A percentile compares a stretch with the other conserved stretches of the same genome.
These are phyloP conservation scores for Xylaria flabelliformis DNA, from an alignment of 495 filamentous ascomycete species.

Conservation along the genomic window DNA sequence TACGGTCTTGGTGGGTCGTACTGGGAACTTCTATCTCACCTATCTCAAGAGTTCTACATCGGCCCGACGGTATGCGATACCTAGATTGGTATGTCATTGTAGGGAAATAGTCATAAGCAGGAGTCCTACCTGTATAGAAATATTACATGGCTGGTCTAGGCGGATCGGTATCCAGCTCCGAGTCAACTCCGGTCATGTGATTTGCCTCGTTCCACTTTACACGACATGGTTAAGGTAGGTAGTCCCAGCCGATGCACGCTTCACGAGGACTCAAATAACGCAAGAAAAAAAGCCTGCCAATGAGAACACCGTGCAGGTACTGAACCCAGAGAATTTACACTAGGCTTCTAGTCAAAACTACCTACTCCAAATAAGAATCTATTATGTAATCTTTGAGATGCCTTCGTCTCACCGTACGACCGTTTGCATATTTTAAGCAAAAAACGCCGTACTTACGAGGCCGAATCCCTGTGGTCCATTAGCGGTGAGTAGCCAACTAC, in stretches of 20 bases:
- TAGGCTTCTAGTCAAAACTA: neutral
- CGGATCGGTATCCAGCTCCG: neutral
- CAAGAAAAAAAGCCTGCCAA: neutral
- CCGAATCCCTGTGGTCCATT: conserved; percentile 6
- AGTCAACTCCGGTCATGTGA: neutral
- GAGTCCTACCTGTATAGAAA: neutral
- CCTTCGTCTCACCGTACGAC: neutral
- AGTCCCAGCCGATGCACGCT: neutral
- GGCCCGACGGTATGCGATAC: neutral
- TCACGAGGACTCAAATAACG: neutral
- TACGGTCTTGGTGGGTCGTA: neutral
- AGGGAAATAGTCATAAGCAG: neutral
- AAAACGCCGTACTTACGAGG: neutral
- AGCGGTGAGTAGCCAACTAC: neutral
- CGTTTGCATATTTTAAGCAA: neutral
- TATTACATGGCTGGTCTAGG: neutral
- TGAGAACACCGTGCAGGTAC: neutral
- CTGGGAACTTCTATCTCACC: neutral
- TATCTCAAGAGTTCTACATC: neutral
- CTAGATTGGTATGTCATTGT: neutral
- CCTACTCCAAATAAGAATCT: neutral
- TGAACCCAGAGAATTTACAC: neutral
- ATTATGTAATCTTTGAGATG: conserved; percentile 2
- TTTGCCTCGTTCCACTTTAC: neutral
- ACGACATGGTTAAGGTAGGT: neutral